A percentile compares a stretch with the other conserved stretches of the same genome.
Conservation (phyloP, 805 yeast species). For the Metschnikowia lochheadii region DNA sequence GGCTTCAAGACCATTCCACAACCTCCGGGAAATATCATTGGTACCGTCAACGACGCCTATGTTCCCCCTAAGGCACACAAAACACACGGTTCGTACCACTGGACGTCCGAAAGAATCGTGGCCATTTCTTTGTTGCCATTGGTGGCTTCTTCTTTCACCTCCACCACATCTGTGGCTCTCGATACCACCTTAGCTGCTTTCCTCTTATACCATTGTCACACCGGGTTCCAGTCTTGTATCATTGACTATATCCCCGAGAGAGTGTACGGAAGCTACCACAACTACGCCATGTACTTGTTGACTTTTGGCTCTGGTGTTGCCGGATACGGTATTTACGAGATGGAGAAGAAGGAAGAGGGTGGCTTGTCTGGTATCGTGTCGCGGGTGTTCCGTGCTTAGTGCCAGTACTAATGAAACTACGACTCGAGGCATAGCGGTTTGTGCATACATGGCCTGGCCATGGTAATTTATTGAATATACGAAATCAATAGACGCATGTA, state of each 20-base stretch:
- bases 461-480: constrained; percentile 5
- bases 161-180: constrained; percentile 47
- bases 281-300: constrained; percentile 54
- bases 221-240: constrained; percentile 75
- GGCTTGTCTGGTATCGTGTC: constrained; percentile 54
- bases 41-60: constrained; percentile 69
- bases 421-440: neutral
- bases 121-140: constrained; percentile 63
- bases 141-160: constrained; percentile 54
- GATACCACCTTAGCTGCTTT: constrained; percentile 57
- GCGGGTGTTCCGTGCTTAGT: constrained; percentile 36
- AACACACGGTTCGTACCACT: constrained; percentile 66
- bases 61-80: constrained; percentile 54
- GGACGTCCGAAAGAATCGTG: constrained; percentile 65
- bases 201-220: constrained; percentile 59
- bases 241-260: constrained; percentile 74
- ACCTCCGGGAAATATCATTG: constrained; percentile 71
- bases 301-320: constrained; percentile 61
- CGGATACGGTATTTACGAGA: constrained; percentile 65
- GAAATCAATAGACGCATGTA: neutral
- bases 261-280: constrained; percentile 65
- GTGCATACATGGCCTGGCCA: neutral
- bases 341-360: constrained; percentile 58
- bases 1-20: constrained; percentile 52
- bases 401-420: neutral